Evolutionary conservation across 345 rosid genomes (phyloP).

Genomic region (Arabidopsis suecica): DNA sequence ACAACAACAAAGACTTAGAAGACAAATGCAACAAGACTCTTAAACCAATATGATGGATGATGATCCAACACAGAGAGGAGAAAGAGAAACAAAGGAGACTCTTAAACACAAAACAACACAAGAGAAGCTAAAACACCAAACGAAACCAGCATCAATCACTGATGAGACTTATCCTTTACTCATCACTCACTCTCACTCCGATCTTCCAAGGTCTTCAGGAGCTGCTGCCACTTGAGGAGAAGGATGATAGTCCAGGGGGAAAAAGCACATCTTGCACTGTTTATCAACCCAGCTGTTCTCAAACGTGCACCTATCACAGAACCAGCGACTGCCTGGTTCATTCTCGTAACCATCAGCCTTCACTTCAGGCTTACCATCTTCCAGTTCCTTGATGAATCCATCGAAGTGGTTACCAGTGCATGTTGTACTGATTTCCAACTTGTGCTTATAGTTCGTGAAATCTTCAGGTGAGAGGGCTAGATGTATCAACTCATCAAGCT

Average conservation of each 20-base stretch:
- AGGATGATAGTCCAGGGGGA: not conserved
- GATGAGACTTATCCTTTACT: not conserved
- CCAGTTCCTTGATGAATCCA: conserved; percentile 9
- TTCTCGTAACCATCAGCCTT: conserved; percentile 1
- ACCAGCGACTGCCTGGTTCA: not conserved
- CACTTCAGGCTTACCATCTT: conserved; percentile 33
- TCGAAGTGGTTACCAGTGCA: conserved; percentile 5
- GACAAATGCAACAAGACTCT: not conserved
- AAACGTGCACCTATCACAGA: conserved; percentile 17
- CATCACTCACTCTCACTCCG: not conserved
- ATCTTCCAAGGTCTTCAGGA: not conserved
- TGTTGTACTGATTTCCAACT: not conserved
- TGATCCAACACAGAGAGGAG: not conserved
- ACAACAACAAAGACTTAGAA: not conserved
- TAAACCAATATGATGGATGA: conserved; percentile 2
- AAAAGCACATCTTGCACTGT: conserved; percentile 15
- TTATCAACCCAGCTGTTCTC: not conserved
- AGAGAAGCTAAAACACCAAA: not conserved
- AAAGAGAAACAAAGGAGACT: not conserved
- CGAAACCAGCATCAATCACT: not conserved
- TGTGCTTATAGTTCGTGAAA: not conserved
- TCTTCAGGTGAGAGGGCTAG: not conserved
- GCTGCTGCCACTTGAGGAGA: not conserved
- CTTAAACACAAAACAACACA: conserved; percentile 3
- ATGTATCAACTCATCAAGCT: not conserved